These are phyloP conservation scores for Trichoderma sp. DNA, from an alignment of 2,329 filamentous ascomycete genomes.

Conservation along the genomic window DNA sequence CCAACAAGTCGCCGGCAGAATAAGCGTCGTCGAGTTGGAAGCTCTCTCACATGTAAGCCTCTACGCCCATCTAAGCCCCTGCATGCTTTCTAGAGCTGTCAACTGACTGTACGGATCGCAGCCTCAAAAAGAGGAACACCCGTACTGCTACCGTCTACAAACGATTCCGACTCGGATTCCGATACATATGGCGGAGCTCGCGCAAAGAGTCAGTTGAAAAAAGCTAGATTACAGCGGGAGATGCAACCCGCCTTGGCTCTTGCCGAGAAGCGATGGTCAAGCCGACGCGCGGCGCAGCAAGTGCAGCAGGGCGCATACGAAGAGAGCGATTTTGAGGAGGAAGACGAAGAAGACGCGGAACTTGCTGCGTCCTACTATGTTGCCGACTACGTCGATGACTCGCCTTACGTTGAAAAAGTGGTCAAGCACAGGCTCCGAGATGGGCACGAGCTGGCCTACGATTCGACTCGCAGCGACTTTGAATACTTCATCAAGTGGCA, in stretches of 20 bases:
- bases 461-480: constrained; percentile 71
- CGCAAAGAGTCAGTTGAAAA: constrained; percentile 69
- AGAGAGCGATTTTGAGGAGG: constrained; percentile 65
- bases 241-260: constrained; percentile 66
- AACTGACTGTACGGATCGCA: constrained; percentile 34
- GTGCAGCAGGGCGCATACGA: constrained; percentile 64
- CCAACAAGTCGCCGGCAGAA: constrained; percentile 59
- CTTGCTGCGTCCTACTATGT: constrained; percentile 65
- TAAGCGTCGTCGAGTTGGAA: constrained; percentile 70
- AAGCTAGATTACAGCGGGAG: constrained; percentile 73
- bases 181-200: constrained; percentile 79
- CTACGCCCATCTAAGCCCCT: neutral
- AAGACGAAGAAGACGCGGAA: constrained; percentile 63
- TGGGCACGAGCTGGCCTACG: constrained; percentile 59
- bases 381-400: constrained; percentile 71
- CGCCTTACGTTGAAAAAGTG: constrained; percentile 86
- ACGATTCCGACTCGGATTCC: constrained; percentile 69
- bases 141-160: constrained; percentile 53
- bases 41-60: constrained; percentile 63
- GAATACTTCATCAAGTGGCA: constrained; percentile 98
- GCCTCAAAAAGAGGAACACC: constrained; percentile 64
- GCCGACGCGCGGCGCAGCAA: constrained; percentile 78
- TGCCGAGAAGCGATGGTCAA: constrained; percentile 89
- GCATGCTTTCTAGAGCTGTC: neutral
- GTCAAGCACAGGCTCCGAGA: constrained; percentile 82